These are phyloP conservation scores for Smithsoniella earleae DNA, from an alignment of 163 green algal genomes.

Conservation along the genomic window DNA sequence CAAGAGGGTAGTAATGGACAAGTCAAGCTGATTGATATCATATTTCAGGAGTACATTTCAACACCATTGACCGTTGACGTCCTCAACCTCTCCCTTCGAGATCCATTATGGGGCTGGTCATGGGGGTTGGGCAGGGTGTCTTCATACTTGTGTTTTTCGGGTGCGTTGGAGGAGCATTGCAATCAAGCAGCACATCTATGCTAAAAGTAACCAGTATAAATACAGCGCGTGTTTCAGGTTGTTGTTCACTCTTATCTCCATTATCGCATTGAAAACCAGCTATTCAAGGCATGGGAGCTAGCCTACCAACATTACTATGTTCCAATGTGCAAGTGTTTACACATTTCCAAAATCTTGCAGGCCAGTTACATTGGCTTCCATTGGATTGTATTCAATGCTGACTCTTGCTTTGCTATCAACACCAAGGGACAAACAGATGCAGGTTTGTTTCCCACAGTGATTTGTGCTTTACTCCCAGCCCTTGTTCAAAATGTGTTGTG, in stretches of 20 bases:
- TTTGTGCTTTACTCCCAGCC: not conserved
- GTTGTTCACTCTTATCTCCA: too few species aligned
- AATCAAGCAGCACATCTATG: not conserved
- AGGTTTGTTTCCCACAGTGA: not conserved
- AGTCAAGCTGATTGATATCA: too few species aligned
- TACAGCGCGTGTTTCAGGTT: too few species aligned
- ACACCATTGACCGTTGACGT: too few species aligned
- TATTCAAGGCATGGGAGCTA: not conserved
- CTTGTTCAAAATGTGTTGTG: not conserved
- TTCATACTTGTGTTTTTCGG: conserved; percentile 9
- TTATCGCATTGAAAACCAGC: conserved; percentile 4
- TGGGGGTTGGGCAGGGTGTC: conserved; percentile 15
- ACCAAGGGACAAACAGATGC: not conserved
- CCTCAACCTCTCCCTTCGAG: too few species aligned
- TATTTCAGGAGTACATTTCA: too few species aligned
- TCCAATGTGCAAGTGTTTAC: not conserved
- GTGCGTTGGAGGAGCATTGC: not conserved
- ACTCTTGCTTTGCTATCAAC: not conserved
- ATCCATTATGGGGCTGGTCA: not conserved
- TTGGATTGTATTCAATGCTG: not conserved
- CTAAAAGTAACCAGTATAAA: not conserved
- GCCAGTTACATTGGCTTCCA: not conserved
- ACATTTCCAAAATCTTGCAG: not conserved
- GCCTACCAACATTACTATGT: not conserved
- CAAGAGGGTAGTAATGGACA: too few species aligned